A percentile compares a stretch with the other conserved stretches of the same genome.
phyloP scores from a whole-genome alignment of 148 eudicot species.

The Dianthus caryophyllus region DNA sequence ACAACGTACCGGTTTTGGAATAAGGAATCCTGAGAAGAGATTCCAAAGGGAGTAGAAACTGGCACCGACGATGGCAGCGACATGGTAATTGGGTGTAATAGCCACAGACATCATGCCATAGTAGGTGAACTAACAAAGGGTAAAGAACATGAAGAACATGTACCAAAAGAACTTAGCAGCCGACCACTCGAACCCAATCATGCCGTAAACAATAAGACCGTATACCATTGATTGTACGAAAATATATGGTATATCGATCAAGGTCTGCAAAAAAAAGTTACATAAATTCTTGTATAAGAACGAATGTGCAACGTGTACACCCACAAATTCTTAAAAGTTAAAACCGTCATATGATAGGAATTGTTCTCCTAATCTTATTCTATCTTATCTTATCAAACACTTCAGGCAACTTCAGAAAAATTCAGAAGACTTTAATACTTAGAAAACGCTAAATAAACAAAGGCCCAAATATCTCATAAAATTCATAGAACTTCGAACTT shows the following conservation, averaged over 20 bases:
- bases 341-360: no score
- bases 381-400: no score
- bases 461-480: no score
- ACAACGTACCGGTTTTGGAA: conserved; percentile 67
- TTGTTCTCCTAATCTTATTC: no score
- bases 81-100: conserved; percentile 50
- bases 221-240: conserved; percentile 43
- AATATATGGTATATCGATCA: no score
- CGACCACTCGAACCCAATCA: conserved; percentile 77
- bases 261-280: conserved; percentile 35
- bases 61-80: conserved; percentile 47
- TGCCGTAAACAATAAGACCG: conserved; percentile 51
- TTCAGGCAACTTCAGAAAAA: no score
- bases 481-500: no score
- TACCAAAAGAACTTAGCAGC: conserved; percentile 59
- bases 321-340: no score
- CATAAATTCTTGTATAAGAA: neutral
- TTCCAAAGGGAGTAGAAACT: conserved; percentile 50
- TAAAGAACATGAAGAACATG: conserved; percentile 55
- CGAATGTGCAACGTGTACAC: no score
- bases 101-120: conserved; percentile 76
- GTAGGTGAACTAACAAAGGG: conserved; percentile 55
- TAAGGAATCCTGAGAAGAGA: conserved; percentile 59
- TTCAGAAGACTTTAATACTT: no score
- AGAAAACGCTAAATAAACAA: no score